Evolutionary conservation across 139 green algal species (phyloP), one percentile per base, ranked within the genome.

Genomic region (Pleodorina starrii): DNA sequence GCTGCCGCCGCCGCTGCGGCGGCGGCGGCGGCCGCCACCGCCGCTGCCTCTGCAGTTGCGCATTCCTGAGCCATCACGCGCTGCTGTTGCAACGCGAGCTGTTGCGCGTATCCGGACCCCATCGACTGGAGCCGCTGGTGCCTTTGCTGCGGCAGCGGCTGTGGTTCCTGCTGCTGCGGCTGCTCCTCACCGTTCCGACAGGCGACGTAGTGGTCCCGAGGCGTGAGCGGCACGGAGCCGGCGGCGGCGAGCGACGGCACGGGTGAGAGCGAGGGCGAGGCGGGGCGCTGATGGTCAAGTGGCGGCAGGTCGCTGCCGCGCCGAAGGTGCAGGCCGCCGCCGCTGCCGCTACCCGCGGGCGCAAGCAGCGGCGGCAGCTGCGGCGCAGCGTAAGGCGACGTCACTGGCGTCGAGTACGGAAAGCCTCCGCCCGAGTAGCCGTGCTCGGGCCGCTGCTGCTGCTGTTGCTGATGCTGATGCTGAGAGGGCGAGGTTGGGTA

Each of bases 191-290:
- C 68, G 38, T 25, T 44, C 29, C 32, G 16, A 19, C 21, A 23
- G 50, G 76, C 23, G 50, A n/a, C 76, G 32, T 84, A 84, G 35
- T 72, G 76, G 50, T 84, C 76, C 17, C 76, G 76, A 0, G 76
- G 76, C 7, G 76, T 68, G 14, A 71, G 76, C 3, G 76, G 76
- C 11, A 42, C 32, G 21, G 25, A 42, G 3, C 5, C 7, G 32
- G 74, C 19, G 32, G 74, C 35, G n/a, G 74, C 40, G 38, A 54
- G 74, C 1, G 74, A 66, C 10, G 74, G 74, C 43, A 44, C 66
- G 9, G 69, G 19, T 5, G 69, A 48, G 35, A 27, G 63, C n/a
- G 63, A 27, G 69, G 72, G 40, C 72, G 72, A 77, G 32, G 69
- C 35, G 42, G 74, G 44, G 42, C 74, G 74, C 44, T 42, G 42